Base-by-base conservation (phyloP, 352 stramenopile species). In the Phytopythium ostracodes region DNA sequence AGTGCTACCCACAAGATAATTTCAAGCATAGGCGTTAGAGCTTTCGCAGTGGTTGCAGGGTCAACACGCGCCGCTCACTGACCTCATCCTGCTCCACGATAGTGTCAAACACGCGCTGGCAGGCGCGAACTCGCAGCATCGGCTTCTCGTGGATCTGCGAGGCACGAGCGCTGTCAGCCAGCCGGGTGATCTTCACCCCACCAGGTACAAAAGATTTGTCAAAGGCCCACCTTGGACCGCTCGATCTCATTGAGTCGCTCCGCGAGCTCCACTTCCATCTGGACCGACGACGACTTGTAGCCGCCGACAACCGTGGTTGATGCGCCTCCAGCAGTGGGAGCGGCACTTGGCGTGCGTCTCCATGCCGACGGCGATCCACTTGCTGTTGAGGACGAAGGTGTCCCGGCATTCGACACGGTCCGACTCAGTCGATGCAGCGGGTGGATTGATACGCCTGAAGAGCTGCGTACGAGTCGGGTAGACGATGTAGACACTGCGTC, bases 161-260 rank as follows among this genome's bases (percentile, higher is more conserved):
- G 51, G 36, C 59, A 38, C 27, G 46, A 40, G 18, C 40, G 29
- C 31, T 33, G 31, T 54, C 25, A 42, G 14, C 44, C 47, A 56
- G 24, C 46, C 62, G 50, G 40, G 17, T 43, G 54, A 15, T 42
- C 18, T 58, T n/a, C 40, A 43, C 38, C 12, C 44, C 9, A 22
- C 8, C n/a, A 15, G 22, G 29, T 46, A 11, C 15, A 53, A 31
- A 27, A 44, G 14, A n/a, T n/a, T n/a, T n/a, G n/a, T n/a, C n/a
- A n/a, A n/a, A n/a, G n/a, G n/a, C 65, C 20, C 59, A 88, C 81
- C 47, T 86, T 87, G 50, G 75, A 86, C 14, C 77, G 69, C 15
- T 88, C 80, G 51, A 92, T 86, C 42, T 88, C 80, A 54, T 88
- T 82, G 25, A 92, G 62, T 0, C 77, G 73, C 55, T 89, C 77